Conservation (phyloP, 2,329 filamentous ascomycete genomes). For the Rhinocladiella similis region DNA sequence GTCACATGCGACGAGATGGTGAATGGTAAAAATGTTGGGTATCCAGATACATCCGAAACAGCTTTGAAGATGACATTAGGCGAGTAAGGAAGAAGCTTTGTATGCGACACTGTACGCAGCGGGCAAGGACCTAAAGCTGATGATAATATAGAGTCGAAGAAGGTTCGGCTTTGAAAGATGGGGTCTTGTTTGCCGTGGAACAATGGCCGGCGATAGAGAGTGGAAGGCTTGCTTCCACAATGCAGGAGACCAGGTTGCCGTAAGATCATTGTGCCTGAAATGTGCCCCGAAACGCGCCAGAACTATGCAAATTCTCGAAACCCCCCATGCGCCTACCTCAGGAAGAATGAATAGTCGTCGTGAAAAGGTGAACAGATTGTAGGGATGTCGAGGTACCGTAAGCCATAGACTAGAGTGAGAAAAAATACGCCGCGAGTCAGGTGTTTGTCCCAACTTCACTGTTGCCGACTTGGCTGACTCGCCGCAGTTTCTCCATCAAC, state of each 20-base stretch:
- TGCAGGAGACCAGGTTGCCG: neutral
- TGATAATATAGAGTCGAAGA: slow-evolving; percentile 28
- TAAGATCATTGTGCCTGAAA: neutral
- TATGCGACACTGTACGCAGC: slow-evolving; percentile 67
- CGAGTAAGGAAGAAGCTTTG: slow-evolving; percentile 75
- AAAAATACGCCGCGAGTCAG: slow-evolving; percentile 3
- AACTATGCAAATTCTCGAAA: neutral
- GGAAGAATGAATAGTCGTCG: neutral
- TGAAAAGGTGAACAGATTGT: neutral
- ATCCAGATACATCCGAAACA: slow-evolving; percentile 84
- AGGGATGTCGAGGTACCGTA: neutral
- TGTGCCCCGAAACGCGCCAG: neutral
- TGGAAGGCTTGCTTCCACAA: neutral
- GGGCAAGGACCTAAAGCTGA: slow-evolving; percentile 28
- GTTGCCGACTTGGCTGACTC: neutral
- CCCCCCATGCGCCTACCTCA: neutral
- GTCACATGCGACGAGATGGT: slow-evolving; percentile 78
- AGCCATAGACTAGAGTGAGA: neutral
- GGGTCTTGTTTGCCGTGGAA: neutral
- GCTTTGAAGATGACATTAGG: slow-evolving; percentile 72
- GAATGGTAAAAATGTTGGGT: slow-evolving; percentile 88
- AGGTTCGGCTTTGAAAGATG: slow-evolving; percentile 16
- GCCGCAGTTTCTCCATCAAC: neutral
- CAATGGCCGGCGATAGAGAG: neutral
- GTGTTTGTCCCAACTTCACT: neutral